Conservation (phyloP, 2,329 filamentous ascomycete genomes). For the Verticillium nubilum region DNA sequence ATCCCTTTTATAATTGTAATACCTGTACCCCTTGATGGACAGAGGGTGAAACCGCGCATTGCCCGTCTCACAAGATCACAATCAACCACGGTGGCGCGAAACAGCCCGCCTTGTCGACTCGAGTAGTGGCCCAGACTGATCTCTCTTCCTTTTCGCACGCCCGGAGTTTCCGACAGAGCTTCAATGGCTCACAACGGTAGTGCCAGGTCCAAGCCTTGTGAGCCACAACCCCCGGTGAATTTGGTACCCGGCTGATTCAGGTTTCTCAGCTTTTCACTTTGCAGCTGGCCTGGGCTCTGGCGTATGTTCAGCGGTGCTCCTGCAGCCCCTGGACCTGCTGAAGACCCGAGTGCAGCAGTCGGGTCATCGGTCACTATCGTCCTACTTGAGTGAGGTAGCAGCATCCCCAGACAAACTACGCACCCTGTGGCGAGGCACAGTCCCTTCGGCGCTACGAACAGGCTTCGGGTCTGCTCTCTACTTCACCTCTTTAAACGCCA, state of each 20-base stretch:
- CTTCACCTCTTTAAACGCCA: constrained; percentile 80
- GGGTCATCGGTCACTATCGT: constrained; percentile 60
- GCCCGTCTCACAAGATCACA: neutral
- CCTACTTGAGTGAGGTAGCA: constrained; percentile 66
- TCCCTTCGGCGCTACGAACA: constrained; percentile 88
- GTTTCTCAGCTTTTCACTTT: constrained; percentile 69
- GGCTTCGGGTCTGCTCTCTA: constrained; percentile 92
- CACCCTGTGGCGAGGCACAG: constrained; percentile 84
- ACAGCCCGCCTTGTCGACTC: neutral
- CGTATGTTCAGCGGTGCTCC: constrained; percentile 77
- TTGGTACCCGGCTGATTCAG: neutral
- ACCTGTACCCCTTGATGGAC: neutral
- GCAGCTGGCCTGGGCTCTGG: constrained; percentile 83
- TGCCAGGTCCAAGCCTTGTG: neutral
- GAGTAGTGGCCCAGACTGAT: neutral
- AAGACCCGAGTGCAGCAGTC: constrained; percentile 96
- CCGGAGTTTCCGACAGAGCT: neutral
- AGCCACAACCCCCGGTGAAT: neutral
- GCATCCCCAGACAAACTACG: constrained; percentile 56
- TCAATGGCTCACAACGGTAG: neutral
- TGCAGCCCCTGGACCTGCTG: constrained; percentile 92
- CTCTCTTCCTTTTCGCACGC: neutral
- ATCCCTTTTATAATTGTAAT: neutral
- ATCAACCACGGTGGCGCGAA: neutral
- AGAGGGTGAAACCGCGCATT: neutral